Conservation (phyloP, 176 grass and related monocot species). For the Pontederia crassipes region DNA sequence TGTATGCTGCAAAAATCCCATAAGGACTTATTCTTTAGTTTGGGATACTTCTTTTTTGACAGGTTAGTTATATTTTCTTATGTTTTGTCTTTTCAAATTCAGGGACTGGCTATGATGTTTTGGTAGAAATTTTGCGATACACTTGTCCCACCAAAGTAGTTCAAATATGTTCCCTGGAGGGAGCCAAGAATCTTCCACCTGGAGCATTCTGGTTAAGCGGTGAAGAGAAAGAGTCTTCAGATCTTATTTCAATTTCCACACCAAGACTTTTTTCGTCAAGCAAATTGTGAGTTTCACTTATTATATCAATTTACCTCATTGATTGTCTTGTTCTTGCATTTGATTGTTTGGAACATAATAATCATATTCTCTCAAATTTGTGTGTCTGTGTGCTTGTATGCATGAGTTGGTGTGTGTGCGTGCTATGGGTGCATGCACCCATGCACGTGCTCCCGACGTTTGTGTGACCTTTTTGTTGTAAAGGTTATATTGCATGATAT, state of each 20-base stretch:
- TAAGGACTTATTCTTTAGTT: too few relatives aligned
- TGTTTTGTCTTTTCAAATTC: slow-evolving; percentile 4
- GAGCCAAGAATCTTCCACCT: slow-evolving; percentile 84
- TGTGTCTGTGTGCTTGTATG: too few relatives aligned
- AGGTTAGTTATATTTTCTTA: neutral
- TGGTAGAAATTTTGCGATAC: slow-evolving; percentile 81
- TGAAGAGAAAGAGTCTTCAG: slow-evolving; percentile 18
- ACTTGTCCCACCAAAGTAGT: slow-evolving; percentile 64
- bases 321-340: neutral
- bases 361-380: too few relatives aligned
- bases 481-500: neutral
- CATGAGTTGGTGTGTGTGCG: too few relatives aligned
- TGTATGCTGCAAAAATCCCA: too few relatives aligned
- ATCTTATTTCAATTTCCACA: slow-evolving; percentile 48
- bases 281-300: slow-evolving; percentile 40
- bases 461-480: too few relatives aligned
- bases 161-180: slow-evolving; percentile 48
- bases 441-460: too few relatives aligned
- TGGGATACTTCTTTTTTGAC: too few relatives aligned
- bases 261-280: slow-evolving; percentile 35
- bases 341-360: too few relatives aligned
- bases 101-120: slow-evolving; percentile 96
- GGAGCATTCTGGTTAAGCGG: slow-evolving; percentile 63
- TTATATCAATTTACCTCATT: slow-evolving; percentile 4
- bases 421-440: too few relatives aligned